A percentile compares a stretch with the other conserved stretches of the same genome.
Evolutionary conservation across 2,329 filamentous ascomycete species (phyloP).

Genomic region (Penicillium sp.): DNA sequence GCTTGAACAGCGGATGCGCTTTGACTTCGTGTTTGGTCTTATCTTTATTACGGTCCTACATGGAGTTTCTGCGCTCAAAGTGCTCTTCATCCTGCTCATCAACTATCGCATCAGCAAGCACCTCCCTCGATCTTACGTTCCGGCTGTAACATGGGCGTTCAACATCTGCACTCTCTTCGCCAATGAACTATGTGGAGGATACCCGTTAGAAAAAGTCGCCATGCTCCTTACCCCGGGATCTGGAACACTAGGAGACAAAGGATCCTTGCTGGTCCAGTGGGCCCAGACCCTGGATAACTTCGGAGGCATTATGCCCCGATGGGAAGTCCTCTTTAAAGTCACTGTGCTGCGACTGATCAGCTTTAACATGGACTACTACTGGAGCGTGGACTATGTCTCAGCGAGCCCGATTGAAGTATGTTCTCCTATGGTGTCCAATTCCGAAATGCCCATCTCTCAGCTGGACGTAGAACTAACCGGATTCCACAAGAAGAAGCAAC

Average conservation of each 20-base stretch:
- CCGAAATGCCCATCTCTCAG: not conserved
- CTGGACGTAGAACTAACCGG: conserved; percentile 24
- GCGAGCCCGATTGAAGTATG: conserved; percentile 79
- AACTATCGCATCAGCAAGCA: conserved; percentile 79
- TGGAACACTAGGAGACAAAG: conserved; percentile 38
- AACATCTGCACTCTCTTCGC: conserved; percentile 83
- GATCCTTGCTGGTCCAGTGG: conserved; percentile 56
- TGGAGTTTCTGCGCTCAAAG: conserved; percentile 81
- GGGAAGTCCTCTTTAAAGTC: conserved; percentile 98
- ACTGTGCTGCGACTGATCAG: conserved; percentile 90
- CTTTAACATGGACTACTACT: conserved; percentile 97
- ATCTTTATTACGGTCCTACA: conserved; percentile 79
- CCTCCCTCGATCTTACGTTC: conserved; percentile 70
- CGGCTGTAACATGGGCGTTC: conserved; percentile 81
- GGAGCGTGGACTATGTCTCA: conserved; percentile 70
- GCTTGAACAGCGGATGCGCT: conserved; percentile 70
- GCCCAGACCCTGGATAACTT: conserved; percentile 74
- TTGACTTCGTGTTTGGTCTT: conserved; percentile 79
- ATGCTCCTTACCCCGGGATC: conserved; percentile 43
- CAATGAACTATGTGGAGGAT: conserved; percentile 82
- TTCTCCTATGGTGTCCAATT: conserved; percentile 9
- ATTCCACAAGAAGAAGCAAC: conserved; percentile 89
- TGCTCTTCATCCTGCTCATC: conserved; percentile 73
- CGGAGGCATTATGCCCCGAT: conserved; percentile 81
- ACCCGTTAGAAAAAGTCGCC: conserved; percentile 67